Conservation (phyloP, 2,329 filamentous ascomycete genomes). For the Madurella fahalii region DNA sequence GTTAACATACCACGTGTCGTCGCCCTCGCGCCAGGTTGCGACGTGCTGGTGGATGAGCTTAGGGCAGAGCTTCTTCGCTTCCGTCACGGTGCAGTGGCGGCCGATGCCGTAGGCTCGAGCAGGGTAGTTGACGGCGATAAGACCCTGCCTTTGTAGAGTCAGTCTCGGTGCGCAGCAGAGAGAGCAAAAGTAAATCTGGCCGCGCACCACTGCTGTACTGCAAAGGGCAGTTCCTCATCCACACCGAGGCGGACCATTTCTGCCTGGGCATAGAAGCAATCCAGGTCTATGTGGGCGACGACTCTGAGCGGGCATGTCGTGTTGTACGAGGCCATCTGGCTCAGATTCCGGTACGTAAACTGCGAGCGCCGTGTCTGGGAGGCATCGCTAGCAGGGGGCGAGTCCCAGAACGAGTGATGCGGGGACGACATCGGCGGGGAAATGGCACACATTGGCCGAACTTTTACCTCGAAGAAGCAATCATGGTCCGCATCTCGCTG, state of each 20-base stretch:
- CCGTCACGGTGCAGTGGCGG: constrained; percentile 71
- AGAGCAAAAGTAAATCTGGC: not conserved
- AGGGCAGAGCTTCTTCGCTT: constrained; percentile 84
- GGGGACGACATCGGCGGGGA: constrained; percentile 30
- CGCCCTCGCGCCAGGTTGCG: constrained; percentile 89
- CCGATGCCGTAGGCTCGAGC: constrained; percentile 76
- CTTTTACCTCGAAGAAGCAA: constrained; percentile 6
- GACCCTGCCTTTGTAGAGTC: constrained; percentile 60
- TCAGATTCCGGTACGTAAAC: constrained; percentile 82
- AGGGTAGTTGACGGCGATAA: constrained; percentile 96
- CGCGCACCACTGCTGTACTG: constrained; percentile 81
- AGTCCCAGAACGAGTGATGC: constrained; percentile 30
- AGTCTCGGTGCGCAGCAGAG: constrained; percentile 5
- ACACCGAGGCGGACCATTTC: constrained; percentile 83
- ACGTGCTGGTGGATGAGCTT: constrained; percentile 85
- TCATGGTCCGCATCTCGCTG: not conserved
- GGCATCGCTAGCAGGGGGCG: constrained; percentile 33
- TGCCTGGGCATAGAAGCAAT: constrained; percentile 97
- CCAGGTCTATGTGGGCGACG: constrained; percentile 87
- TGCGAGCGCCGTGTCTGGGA: constrained; percentile 50
- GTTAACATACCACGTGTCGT: constrained; percentile 64
- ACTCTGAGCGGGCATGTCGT: constrained; percentile 76
- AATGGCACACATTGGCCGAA: not conserved
- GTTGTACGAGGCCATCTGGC: constrained; percentile 67
- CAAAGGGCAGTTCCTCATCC: constrained; percentile 72